These are phyloP conservation scores for Candida boidinii DNA, from an alignment of 805 yeast genomes.

Conservation along the genomic window DNA sequence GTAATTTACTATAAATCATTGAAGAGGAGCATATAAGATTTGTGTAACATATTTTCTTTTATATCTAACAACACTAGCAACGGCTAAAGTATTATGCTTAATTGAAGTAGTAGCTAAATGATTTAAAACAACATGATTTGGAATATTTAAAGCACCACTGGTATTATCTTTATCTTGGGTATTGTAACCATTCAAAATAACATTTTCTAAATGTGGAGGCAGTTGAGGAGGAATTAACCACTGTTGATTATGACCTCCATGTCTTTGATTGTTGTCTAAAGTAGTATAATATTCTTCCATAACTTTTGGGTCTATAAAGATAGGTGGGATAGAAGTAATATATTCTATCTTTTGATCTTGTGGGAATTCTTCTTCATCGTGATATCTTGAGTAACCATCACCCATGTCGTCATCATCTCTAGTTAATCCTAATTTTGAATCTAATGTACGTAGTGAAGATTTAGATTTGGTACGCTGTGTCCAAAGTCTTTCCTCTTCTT, in stretches of 20 bases:
- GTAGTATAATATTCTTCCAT: conserved; percentile 82
- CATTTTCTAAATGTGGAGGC: conserved; percentile 95
- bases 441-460: conserved; percentile 30
- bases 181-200: conserved; percentile 71
- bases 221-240: conserved; percentile 87
- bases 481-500: conserved; percentile 14
- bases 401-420: conserved; percentile 79
- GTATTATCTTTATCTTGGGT: conserved; percentile 64
- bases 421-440: conserved; percentile 56
- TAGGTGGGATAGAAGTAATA: conserved; percentile 69
- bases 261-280: conserved; percentile 54
- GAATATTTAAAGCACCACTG: conserved; percentile 84
- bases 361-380: conserved; percentile 42
- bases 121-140: conserved; percentile 89
- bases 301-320: conserved; percentile 76
- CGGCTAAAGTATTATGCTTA: conserved; percentile 88
- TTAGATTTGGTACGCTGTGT: conserved; percentile 14
- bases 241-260: conserved; percentile 40
- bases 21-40: conserved; percentile 82
- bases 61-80: conserved; percentile 84
- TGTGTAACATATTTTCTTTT: conserved; percentile 86
- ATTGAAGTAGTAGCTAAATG: conserved; percentile 95
- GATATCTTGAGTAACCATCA: conserved; percentile 68
- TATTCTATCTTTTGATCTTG: conserved; percentile 31
- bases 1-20: too few species aligned